Percentiles rank a stretch among this genome's conserved stretches.
These are phyloP conservation scores for Hypholoma sublateritium DNA, from an alignment of 768 basidiomycete species.

Conservation along the genomic window DNA sequence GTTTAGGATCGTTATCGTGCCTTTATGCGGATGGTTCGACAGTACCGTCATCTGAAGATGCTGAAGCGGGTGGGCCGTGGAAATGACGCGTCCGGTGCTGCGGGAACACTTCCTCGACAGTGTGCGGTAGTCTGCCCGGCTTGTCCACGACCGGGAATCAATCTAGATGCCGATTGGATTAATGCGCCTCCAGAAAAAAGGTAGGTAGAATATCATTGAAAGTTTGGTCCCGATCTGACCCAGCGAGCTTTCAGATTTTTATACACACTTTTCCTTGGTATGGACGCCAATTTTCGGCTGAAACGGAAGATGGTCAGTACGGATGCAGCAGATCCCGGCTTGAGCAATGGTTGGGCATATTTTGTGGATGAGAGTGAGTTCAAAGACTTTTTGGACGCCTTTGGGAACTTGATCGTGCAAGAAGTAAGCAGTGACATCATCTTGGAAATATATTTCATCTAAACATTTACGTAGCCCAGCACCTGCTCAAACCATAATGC, in stretches of 20 bases:
- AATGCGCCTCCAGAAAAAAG: not conserved
- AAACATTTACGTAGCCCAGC: conserved; percentile 3
- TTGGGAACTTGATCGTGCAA: conserved; percentile 4
- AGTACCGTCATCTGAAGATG: conserved; percentile 23
- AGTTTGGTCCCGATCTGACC: not conserved
- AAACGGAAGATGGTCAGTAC: conserved; percentile 7
- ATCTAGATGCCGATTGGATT: conserved; percentile 5
- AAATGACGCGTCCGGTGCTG: conserved; percentile 13
- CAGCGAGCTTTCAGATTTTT: not conserved
- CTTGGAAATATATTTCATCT: no score
- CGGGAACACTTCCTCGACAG: conserved; percentile 19
- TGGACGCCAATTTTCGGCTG: conserved; percentile 24
- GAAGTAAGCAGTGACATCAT: not conserved
- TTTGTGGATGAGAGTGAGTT: conserved; percentile 11
- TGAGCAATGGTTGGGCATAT: conserved; percentile 11
- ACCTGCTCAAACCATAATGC: conserved; percentile 22
- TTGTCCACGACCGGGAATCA: conserved; percentile 29
- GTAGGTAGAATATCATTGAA: not conserved
- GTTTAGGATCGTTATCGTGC: not conserved
- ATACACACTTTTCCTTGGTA: conserved; percentile 9
- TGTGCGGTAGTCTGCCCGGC: conserved; percentile 28
- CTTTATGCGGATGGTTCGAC: conserved; percentile 3
- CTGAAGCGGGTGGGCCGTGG: conserved; percentile 21
- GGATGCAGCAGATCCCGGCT: conserved; percentile 9
- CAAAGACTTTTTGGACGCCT: conserved; percentile 4